A percentile compares a stretch with the other conserved stretches of the same genome.
Conservation (phyloP, 2,329 filamentous ascomycete species). For the Tolypocladium endophyticum region DNA sequence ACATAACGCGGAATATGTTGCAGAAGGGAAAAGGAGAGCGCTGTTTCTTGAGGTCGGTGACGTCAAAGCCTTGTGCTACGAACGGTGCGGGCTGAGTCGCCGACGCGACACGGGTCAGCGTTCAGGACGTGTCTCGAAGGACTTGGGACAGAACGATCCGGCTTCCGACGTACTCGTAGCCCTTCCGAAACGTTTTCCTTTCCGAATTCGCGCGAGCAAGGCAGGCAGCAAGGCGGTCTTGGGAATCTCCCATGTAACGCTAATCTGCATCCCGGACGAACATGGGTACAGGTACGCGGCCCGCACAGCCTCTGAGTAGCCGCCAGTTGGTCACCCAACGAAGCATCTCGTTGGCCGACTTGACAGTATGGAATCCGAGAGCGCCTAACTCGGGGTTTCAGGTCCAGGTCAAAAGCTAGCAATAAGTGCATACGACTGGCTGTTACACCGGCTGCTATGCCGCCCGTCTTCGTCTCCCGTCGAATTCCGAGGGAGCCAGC, state of each 20-base stretch:
- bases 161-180: too few relatives aligned
- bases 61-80: not conserved
- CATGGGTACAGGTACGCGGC: not conserved
- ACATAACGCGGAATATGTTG: too few relatives aligned
- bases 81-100: not conserved
- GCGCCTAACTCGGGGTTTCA: not conserved
- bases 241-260: too few relatives aligned
- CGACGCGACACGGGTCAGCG: too few relatives aligned
- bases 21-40: too few relatives aligned
- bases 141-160: not conserved
- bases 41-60: not conserved
- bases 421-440: not conserved
- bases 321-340: not conserved
- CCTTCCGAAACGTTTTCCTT: not conserved
- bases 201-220: not conserved
- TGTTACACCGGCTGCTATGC: not conserved
- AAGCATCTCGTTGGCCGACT: not conserved
- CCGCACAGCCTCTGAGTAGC: not conserved
- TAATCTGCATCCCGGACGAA: not conserved
- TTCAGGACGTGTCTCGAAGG: not conserved
- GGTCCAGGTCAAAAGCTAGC: not conserved
- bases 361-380: not conserved
- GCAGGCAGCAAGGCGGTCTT: not conserved
- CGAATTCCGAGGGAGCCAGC: not conserved
- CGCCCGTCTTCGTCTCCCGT: not conserved